These are phyloP conservation scores for Syncephalastrum monosporum DNA, from an alignment of 371 early-diverging fungal species.

Conservation along the genomic window DNA sequence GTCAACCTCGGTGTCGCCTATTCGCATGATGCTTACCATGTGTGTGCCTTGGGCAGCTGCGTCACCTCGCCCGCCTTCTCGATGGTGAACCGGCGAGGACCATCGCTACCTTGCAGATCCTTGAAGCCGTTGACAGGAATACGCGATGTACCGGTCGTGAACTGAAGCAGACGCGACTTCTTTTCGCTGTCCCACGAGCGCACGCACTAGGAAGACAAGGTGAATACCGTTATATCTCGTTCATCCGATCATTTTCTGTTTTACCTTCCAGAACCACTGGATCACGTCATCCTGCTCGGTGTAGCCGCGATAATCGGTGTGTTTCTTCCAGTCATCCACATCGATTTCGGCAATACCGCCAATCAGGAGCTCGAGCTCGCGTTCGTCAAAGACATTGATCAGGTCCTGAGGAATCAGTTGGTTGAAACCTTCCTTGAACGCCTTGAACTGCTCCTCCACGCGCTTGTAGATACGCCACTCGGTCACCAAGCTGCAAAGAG, in stretches of 20 bases:
- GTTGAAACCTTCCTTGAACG: constrained; percentile 94
- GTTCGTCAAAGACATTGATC: constrained; percentile 95
- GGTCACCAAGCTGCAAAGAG: constrained; percentile 57
- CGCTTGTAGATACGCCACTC: constrained; percentile 85
- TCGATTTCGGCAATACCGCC: constrained; percentile 99
- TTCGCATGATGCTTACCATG: constrained; percentile 67
- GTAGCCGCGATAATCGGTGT: constrained; percentile 97
- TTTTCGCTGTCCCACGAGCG: constrained; percentile 89
- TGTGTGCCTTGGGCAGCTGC: constrained; percentile 91
- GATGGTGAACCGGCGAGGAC: constrained; percentile 94
- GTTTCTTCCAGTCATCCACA: constrained; percentile 99
- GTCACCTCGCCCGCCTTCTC: constrained; percentile 90
- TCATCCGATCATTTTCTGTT: neutral
- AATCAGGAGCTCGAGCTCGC: constrained; percentile 97
- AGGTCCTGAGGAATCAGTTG: constrained; percentile 94
- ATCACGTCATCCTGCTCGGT: constrained; percentile 94
- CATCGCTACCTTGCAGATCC: constrained; percentile 96
- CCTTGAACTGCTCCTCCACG: constrained; percentile 93
- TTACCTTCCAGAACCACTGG: constrained; percentile 96
- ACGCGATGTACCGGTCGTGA: constrained; percentile 97
- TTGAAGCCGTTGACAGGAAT: constrained; percentile 99
- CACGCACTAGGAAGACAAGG: constrained; percentile 56
- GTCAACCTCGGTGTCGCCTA: neutral
- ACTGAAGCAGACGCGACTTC: constrained; percentile 94
- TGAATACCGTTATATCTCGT: neutral